Evolutionary conservation across 225 moss, liverwort and hornwort species (phyloP).

Genomic region (Climacium dendroides): DNA sequence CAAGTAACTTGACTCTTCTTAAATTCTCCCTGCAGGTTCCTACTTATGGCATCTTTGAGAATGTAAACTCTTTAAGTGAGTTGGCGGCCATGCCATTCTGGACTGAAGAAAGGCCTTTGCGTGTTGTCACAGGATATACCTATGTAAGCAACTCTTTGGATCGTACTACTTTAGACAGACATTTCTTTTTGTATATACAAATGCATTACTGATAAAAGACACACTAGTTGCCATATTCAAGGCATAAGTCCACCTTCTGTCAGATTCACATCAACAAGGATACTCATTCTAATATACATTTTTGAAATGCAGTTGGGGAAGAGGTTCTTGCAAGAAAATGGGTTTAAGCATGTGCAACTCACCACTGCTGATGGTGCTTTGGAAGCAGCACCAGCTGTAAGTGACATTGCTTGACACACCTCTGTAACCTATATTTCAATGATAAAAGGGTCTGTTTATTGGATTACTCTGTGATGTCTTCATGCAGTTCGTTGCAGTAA

Average conservation of each 20-base stretch:
- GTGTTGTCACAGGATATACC: conserved; percentile 76
- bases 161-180: not conserved
- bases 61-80: conserved; percentile 54
- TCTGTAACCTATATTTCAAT: not conserved
- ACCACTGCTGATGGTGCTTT: conserved; percentile 93
- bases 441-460: not conserved
- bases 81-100: conserved; percentile 92
- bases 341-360: conserved; percentile 71
- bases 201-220: not conserved
- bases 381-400: conserved; percentile 97
- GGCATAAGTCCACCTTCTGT: not conserved
- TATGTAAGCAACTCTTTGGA: conserved; percentile 28
- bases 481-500: not conserved
- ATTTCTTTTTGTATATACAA: not conserved
- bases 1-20: not conserved
- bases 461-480: not conserved
- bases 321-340: conserved; percentile 69
- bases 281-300: not conserved
- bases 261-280: not conserved
- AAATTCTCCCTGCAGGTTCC: conserved; percentile 49
- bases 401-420: not conserved
- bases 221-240: not conserved
- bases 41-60: conserved; percentile 93
- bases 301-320: conserved; percentile 46
- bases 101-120: conserved; percentile 79